Evolutionary conservation across 768 basidiomycete genomes (phyloP).

Genomic region (Trametes cingulata): DNA sequence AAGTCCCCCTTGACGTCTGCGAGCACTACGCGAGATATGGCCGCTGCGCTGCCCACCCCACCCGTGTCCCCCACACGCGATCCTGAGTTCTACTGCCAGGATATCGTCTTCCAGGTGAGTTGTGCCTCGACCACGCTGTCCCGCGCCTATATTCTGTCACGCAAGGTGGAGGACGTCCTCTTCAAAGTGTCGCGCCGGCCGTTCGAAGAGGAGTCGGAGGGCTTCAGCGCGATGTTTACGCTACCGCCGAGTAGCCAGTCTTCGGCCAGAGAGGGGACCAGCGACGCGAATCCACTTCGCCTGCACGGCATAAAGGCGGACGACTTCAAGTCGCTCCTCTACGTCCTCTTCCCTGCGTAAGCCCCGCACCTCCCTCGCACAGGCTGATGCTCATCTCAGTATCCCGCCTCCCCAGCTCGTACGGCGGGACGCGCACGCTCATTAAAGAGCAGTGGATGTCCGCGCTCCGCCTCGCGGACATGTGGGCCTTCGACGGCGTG

Average conservation of each 20-base stretch:
- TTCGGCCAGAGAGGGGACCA: constrained; percentile 61
- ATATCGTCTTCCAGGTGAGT: constrained; percentile 13
- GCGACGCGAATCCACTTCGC: constrained; percentile 65
- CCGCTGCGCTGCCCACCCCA: neutral
- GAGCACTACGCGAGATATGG: neutral
- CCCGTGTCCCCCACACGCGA: neutral
- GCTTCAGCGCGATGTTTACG: constrained; percentile 66
- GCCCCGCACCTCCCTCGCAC: constrained; percentile 25
- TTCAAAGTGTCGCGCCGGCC: constrained; percentile 31
- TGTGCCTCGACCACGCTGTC: neutral
- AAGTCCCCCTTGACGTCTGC: neutral
- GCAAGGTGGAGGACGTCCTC: constrained; percentile 10
- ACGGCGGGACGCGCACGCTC: neutral
- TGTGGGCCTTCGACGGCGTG: constrained; percentile 18
- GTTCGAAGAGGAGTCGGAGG: constrained; percentile 57
- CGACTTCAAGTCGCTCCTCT: constrained; percentile 74
- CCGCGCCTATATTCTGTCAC: neutral
- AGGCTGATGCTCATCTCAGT: too few species aligned
- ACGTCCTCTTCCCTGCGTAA: constrained; percentile 76
- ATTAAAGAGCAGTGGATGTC: constrained; percentile 15
- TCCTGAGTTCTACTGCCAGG: constrained; percentile 13
- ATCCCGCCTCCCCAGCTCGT: neutral
- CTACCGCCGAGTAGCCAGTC: constrained; percentile 42
- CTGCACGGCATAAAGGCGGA: constrained; percentile 61
- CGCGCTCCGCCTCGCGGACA: constrained; percentile 18